A percentile compares a stretch with the other conserved stretches of the same genome.
Conservation (phyloP, 768 basidiomycete genomes). For the Collybiopsis confluens region DNA sequence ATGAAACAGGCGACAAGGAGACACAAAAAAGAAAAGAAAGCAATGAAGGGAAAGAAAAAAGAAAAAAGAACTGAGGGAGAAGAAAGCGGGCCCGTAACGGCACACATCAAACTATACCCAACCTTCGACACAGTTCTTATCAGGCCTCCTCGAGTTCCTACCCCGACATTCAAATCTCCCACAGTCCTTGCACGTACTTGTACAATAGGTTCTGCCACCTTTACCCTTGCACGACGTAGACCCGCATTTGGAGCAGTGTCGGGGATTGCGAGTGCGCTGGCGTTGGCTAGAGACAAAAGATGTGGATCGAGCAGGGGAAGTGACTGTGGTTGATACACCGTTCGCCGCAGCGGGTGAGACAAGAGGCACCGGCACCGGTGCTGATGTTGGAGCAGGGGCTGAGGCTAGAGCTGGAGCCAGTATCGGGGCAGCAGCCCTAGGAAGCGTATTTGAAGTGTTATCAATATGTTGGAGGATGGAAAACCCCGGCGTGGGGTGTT, state of each 20-base stretch:
- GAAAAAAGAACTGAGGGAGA: too few relatives aligned
- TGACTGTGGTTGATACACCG: background rate
- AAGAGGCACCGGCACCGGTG: too few relatives aligned
- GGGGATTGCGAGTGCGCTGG: conserved; percentile 50
- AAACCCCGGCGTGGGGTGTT: background rate
- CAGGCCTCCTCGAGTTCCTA: conserved; percentile 72
- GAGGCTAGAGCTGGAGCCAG: too few relatives aligned
- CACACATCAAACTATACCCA: conserved; percentile 25
- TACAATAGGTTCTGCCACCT: conserved; percentile 70
- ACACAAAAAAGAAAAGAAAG: too few relatives aligned
- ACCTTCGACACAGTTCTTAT: conserved; percentile 65
- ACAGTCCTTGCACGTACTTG: conserved; percentile 76
- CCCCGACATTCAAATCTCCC: conserved; percentile 77
- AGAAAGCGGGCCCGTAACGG: too few relatives aligned
- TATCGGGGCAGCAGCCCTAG: too few relatives aligned
- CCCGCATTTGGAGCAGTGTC: conserved; percentile 83
- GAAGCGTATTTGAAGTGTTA: background rate
- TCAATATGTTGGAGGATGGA: background rate
- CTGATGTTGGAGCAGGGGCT: too few relatives aligned
- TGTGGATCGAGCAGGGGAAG: background rate
- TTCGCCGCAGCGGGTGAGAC: too few relatives aligned
- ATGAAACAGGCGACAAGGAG: too few relatives aligned
- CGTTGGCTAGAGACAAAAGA: conserved; percentile 21
- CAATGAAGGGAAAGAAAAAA: too few relatives aligned
- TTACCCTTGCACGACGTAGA: conserved; percentile 81